Base-by-base conservation (phyloP, 1,284 basidiomycete genomes). In the Mycena citricolor region DNA sequence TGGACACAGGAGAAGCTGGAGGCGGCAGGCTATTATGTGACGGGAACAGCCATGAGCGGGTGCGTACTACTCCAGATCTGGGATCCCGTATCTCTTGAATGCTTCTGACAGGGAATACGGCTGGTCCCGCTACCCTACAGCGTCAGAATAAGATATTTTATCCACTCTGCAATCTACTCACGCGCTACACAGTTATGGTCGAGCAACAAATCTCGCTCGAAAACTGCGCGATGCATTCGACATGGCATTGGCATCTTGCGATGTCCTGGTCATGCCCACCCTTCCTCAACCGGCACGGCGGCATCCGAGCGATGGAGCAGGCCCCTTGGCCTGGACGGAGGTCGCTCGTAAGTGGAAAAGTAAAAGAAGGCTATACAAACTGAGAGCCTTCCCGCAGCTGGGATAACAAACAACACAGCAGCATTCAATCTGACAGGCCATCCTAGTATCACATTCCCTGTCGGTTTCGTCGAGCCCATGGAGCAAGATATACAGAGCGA, bases 201-300 rank as follows among this genome's bases (percentile, higher is more conserved):
- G 66, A 43, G 64, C 67, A 1, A 63, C 65, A 54, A 71, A 73
- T 51, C 60, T 69, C 14, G 57, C 69, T 1, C 64, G 73, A 45
- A 68, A 67, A 43, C 59, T 74, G 13, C 54, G 61, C 8, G 62
- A 68, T 39, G 65, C 66, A 5, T 74, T 74, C 55, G 60, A 73
- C 42, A 52, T 46, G 1, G 60, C 62, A 8, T 53, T 76, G 4
- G 51, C 59, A 6, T 50, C 63, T 11, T 69, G 65, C 47, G 70
- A 74, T 47, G 60, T 74, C 5, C 55, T 77, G 7, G 54, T 73
- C 31, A 71, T 71, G 60, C 74, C 74, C 6, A 76, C 73, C 2
- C 59, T 65, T 8, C 63, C 64, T 17, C 46, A 63, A 28, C 19
- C 52, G 1, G 43, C 51, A 16, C 39, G 44, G 5, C 42, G 45